Percentiles rank a stretch among this genome's conserved stretches.
These are phyloP conservation scores for Fusarium coffeatum DNA, from an alignment of 2,329 filamentous ascomycete species.

Conservation along the genomic window DNA sequence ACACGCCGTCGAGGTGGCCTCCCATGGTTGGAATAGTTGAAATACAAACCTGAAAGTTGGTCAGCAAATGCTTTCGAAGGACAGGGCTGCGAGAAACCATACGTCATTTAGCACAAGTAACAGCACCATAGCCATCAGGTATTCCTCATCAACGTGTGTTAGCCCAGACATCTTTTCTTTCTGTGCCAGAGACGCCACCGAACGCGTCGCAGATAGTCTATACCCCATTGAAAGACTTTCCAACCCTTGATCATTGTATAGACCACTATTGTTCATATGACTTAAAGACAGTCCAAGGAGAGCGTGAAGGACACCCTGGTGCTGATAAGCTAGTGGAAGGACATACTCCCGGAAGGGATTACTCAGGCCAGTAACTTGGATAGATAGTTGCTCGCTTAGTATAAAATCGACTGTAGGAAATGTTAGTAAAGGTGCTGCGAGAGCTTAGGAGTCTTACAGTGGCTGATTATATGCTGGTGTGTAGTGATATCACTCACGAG, in stretches of 20 bases:
- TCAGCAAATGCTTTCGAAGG: fast-evolving
- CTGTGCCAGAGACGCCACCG: constrained; percentile 33
- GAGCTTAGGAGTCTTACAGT: constrained; percentile 5
- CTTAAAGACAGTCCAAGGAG: constrained; percentile 45
- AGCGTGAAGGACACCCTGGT: constrained; percentile 45
- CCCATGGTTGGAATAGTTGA: constrained; percentile 45
- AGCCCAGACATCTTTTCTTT: constrained; percentile 35
- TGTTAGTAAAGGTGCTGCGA: fast-evolving
- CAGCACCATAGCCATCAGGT: constrained; percentile 42
- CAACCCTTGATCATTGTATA: constrained; percentile 9
- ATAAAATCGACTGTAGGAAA: constrained; percentile 30
- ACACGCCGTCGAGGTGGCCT: constrained; percentile 45
- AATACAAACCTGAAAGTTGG: constrained; percentile 39
- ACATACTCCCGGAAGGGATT: constrained; percentile 43
- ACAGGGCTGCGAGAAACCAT: fast-evolving
- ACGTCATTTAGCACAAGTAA: constrained; percentile 47
- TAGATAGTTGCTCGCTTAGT: constrained; percentile 37
- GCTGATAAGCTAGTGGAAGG: constrained; percentile 40
- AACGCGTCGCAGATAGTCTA: constrained; percentile 40
- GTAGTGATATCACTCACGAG: constrained; percentile 13
- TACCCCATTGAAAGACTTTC: constrained; percentile 37
- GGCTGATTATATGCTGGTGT: constrained; percentile 14
- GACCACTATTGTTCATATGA: constrained; percentile 38
- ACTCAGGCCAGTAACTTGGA: constrained; percentile 29
- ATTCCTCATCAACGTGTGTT: constrained; percentile 35